phyloP scores from a whole-genome alignment of 495 filamentous ascomycete genomes.

The Lepraria neglecta region DNA sequence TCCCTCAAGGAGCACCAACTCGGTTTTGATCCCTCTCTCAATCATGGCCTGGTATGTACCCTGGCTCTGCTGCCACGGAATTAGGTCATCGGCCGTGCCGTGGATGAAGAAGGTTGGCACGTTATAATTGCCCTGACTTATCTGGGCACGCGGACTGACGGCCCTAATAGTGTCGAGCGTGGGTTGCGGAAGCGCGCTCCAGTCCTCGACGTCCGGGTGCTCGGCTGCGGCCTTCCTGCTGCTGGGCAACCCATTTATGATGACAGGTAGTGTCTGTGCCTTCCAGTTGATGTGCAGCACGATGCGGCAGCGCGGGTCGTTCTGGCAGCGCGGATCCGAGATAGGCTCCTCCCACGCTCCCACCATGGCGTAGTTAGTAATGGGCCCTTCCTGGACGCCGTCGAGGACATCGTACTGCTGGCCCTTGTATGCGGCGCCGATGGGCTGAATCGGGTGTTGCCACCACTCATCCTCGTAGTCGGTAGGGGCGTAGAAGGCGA shows the following conservation, averaged over 20 bases:
- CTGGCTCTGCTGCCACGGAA: conserved; percentile 39
- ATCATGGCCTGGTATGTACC: conserved; percentile 30
- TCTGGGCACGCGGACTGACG: conserved; percentile 37
- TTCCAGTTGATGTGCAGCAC: conserved; percentile 44
- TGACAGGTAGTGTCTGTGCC: conserved; percentile 37
- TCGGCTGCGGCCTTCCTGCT: conserved; percentile 2
- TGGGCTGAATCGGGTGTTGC: background rate
- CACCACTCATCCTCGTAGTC: conserved; percentile 17
- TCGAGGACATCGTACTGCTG: background rate
- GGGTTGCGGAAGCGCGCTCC: conserved; percentile 2
- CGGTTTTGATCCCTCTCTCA: conserved; percentile 24
- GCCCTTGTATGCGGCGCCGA: background rate
- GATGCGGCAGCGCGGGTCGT: conserved; percentile 38
- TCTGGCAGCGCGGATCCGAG: too few species aligned
- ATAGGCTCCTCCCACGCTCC: too few species aligned
- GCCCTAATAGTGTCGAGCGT: conserved; percentile 23
- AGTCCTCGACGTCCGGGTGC: conserved; percentile 9
- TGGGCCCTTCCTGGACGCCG: background rate
- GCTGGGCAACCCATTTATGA: conserved; percentile 31
- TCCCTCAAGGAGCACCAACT: conserved; percentile 11
- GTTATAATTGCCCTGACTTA: conserved; percentile 33
- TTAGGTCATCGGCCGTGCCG: conserved; percentile 38
- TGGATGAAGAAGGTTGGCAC: conserved; percentile 46
- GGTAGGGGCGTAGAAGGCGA: conserved; percentile 48
- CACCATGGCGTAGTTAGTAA: background rate